Evolutionary conservation across 2,329 filamentous ascomycete genomes (phyloP).

Genomic region (Arthrobotrys iridis): DNA sequence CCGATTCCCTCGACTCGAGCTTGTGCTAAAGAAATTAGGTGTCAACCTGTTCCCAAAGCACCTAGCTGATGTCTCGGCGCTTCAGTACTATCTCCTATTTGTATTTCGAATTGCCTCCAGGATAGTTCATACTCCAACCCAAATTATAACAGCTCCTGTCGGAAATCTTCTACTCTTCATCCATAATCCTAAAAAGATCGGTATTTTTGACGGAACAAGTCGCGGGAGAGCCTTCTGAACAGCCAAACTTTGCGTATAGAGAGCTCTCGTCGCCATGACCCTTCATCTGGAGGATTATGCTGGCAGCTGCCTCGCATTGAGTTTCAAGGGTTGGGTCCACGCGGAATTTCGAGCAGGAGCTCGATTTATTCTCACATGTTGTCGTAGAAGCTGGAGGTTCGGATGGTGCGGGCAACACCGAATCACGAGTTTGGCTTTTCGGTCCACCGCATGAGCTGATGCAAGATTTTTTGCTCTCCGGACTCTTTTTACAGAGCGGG

Average conservation of each 20-base stretch:
- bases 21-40: too few species aligned
- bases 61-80: too few species aligned
- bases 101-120: too few species aligned
- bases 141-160: conserved; percentile 14
- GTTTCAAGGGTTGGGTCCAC: conserved; percentile 24
- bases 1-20: too few species aligned
- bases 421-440: neutral
- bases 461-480: neutral
- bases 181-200: conserved; percentile 59
- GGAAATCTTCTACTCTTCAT: conserved; percentile 55
- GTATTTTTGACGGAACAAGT: conserved; percentile 59
- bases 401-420: neutral
- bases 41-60: too few species aligned
- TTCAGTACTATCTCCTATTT: too few species aligned
- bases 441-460: neutral
- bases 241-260: conserved; percentile 25
- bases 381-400: neutral
- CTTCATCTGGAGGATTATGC: conserved; percentile 44
- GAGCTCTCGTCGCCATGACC: conserved; percentile 15
- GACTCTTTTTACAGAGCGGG: neutral
- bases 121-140: too few species aligned
- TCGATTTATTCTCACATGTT: neutral
- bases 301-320: conserved; percentile 30
- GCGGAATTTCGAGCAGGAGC: neutral
- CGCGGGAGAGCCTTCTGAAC: neutral